Base-by-base conservation (phyloP, 129 eudicot species). In the Artemisia tridentata region DNA sequence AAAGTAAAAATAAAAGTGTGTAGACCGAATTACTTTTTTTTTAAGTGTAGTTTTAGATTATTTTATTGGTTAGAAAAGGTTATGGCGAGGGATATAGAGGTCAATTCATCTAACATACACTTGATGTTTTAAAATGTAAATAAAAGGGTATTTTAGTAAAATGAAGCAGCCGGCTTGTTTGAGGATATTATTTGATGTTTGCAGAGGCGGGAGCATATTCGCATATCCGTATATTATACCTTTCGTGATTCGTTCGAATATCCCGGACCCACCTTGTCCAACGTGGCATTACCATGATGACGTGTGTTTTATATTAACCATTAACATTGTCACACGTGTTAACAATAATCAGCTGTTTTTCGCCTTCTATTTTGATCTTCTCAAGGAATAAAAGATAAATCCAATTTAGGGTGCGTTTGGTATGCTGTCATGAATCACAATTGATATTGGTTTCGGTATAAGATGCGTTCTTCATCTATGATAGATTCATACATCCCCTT, bases 121-220 rank as follows among this genome's bases (percentile, higher is more conserved):
- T 13, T 51, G 6, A 1, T 11, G 29, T 55, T 66, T 60, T 34
- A 45, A 63, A 19, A 43, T 1, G 23, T 4, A 14, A 69, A 41
- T 15, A 3, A 11, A 77, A 46, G 81, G 81, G 72, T 70, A 63
- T 1, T 45, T 2, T 64, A 5, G 72, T 50, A 3, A 71, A 25
- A 7, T 19, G 9, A 8, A 1, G 3, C 48, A 71, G 77, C 72
- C 72, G 51, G 46, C 81, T 52, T 52, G 29, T 3, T 10, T 64
- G 17, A 29, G 6, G 9, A 71, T n/a, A 71, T 71, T 54, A 78
- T 71, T 77, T 62, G 15, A 50, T 43, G 60, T 38, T 57, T 11
- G 75, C 49, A 25, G 34, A 70, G 72, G 72, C 68, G 72, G 81
- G 81, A 70, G 81, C 72, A 78, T 78, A 78, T 78, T 78, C 81